phyloP scores from a whole-genome alignment of 2,329 filamentous ascomycete species.

The Talaromyces sp. region DNA sequence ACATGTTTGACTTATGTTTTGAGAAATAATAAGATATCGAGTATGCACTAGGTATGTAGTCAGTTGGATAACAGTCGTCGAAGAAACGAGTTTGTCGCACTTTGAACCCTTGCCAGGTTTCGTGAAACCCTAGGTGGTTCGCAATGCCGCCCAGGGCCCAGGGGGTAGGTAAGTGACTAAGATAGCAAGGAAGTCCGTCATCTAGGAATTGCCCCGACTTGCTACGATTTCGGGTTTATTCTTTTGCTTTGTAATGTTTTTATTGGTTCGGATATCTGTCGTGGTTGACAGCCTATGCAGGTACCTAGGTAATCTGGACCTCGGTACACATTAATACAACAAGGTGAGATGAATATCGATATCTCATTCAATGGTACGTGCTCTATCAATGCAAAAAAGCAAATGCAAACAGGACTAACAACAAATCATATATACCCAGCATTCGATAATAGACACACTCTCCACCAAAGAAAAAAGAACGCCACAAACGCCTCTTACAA shows the following conservation, averaged over 20 bases:
- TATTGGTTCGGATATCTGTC: too few relatives aligned
- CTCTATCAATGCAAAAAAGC: conserved; percentile 3
- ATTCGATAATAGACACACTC: too few relatives aligned
- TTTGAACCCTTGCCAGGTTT: neutral
- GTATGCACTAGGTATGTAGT: neutral
- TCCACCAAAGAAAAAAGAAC: neutral
- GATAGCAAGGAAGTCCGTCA: neutral
- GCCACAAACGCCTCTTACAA: conserved; percentile 3
- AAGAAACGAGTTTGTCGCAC: neutral
- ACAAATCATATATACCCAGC: neutral
- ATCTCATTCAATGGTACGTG: neutral
- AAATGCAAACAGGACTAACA: neutral
- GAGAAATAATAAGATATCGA: neutral
- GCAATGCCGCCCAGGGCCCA: too few relatives aligned
- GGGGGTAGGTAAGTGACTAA: neutral
- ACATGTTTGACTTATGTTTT: neutral
- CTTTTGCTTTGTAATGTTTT: neutral
- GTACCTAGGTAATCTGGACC: neutral
- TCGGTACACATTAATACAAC: neutral
- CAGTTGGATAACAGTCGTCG: neutral
- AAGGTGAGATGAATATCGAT: neutral
- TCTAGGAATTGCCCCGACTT: neutral
- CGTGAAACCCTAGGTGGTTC: neutral
- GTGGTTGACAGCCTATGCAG: neutral
- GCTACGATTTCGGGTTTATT: neutral